Conservation (phyloP, 2,329 filamentous ascomycete species). For the Aspergillus luchuensis region DNA sequence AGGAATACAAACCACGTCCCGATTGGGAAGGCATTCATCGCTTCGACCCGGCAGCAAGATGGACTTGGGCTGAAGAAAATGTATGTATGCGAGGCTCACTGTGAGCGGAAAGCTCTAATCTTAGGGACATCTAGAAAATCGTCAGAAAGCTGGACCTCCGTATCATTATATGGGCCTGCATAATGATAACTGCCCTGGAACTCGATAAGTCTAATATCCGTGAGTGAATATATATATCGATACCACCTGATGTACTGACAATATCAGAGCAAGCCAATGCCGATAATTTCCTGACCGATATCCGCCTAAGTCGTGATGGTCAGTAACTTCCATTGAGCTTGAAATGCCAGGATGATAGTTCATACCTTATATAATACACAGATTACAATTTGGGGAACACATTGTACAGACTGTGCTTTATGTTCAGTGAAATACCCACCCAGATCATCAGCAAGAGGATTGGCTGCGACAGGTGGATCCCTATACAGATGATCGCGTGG, state of each 20-base stretch:
- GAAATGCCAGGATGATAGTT: not conserved
- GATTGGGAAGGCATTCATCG: slow-evolving; percentile 35
- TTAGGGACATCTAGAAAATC: slow-evolving; percentile 37
- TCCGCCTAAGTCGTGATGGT: slow-evolving; percentile 30
- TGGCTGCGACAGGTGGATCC: slow-evolving; percentile 59
- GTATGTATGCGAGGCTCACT: slow-evolving; percentile 1
- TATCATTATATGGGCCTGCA: slow-evolving; percentile 38
- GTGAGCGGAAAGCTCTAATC: slow-evolving; percentile 37
- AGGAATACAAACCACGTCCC: slow-evolving; percentile 32
- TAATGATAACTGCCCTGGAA: slow-evolving; percentile 63
- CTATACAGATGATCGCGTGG: slow-evolving; percentile 53
- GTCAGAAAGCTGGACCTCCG: slow-evolving; percentile 25
- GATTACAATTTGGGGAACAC: slow-evolving; percentile 52
- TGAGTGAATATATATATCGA: slow-evolving; percentile 45
- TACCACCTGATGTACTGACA: slow-evolving; percentile 42
- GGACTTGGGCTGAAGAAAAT: slow-evolving; percentile 25
- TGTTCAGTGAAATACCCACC: slow-evolving; percentile 57
- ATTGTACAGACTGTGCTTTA: slow-evolving; percentile 57
- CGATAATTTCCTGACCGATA: slow-evolving; percentile 56
- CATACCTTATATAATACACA: not conserved
- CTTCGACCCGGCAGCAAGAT: slow-evolving; percentile 25
- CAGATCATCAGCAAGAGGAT: slow-evolving; percentile 59
- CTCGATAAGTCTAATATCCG: slow-evolving; percentile 58
- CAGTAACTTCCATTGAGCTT: not conserved
- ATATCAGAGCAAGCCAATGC: slow-evolving; percentile 52